Conservation (phyloP, 1,284 basidiomycete genomes). For the Ceratobasidium sp. region DNA sequence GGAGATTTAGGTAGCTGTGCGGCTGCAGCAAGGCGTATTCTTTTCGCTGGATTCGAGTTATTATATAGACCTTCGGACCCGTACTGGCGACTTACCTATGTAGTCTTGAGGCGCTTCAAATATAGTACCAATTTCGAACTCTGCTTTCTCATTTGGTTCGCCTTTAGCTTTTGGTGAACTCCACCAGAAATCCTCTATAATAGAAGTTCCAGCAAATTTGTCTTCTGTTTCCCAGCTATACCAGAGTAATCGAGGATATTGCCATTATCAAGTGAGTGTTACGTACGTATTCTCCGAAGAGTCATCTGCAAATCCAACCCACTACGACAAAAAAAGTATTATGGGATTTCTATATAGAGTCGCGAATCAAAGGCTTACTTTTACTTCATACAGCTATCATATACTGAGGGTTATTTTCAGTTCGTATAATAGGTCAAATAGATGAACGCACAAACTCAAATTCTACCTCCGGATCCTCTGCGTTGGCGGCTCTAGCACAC, state of each 20-base stretch:
- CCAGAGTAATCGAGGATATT: neutral
- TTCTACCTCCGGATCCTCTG: slow-evolving; percentile 15
- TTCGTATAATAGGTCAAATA: neutral
- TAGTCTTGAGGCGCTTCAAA: slow-evolving; percentile 26
- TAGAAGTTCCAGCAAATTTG: neutral
- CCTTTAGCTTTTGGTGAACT: slow-evolving; percentile 6
- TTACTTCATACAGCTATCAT: slow-evolving; percentile 27
- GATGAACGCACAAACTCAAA: slow-evolving; percentile 23
- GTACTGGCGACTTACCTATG: slow-evolving; percentile 34
- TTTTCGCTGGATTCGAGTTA: slow-evolving; percentile 11
- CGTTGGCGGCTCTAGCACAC: slow-evolving; percentile 24
- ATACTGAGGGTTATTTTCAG: neutral
- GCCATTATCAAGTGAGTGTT: neutral
- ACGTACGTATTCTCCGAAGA: slow-evolving; percentile 28
- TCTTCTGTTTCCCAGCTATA: slow-evolving; percentile 28
- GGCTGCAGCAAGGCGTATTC: slow-evolving; percentile 10
- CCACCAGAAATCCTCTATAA: slow-evolving; percentile 33
- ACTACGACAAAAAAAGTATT: too few relatives aligned
- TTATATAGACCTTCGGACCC: too few relatives aligned
- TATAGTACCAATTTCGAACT: slow-evolving; percentile 12
- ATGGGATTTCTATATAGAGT: too few relatives aligned
- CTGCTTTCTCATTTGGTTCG: slow-evolving; percentile 26
- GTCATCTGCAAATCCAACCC: slow-evolving; percentile 28
- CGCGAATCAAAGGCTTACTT: slow-evolving; percentile 32
- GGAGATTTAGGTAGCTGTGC: slow-evolving; percentile 8